A percentile compares a stretch with the other conserved stretches of the same genome.
phyloP scores from a whole-genome alignment of 768 basidiomycete genomes.

The Mrakia blollopis region DNA sequence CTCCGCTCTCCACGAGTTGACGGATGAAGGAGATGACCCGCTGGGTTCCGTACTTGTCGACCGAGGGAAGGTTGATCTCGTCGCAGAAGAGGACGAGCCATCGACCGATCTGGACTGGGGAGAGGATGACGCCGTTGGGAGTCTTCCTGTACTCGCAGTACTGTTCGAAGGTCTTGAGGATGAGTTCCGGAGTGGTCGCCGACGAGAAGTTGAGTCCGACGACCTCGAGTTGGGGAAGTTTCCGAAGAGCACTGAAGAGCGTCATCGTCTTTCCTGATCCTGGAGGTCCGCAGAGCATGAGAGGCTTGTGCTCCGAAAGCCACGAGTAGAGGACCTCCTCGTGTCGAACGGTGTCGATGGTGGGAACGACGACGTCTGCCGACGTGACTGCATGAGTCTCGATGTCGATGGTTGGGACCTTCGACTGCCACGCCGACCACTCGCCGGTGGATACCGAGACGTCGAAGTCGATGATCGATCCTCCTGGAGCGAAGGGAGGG shows the following conservation, averaged over 20 bases:
- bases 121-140: slow-evolving; percentile 91
- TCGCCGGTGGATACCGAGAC: slow-evolving; percentile 79
- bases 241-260: slow-evolving; percentile 91
- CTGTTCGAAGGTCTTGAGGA: slow-evolving; percentile 98
- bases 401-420: slow-evolving; percentile 91
- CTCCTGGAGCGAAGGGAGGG: slow-evolving; percentile 66
- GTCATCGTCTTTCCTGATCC: slow-evolving; percentile 99
- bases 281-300: slow-evolving; percentile 98
- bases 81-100: slow-evolving; percentile 99
- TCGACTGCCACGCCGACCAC: slow-evolving; percentile 86
- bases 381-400: slow-evolving; percentile 94
- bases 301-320: slow-evolving; percentile 96
- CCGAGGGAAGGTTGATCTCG: slow-evolving; percentile 95
- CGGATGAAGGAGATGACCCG: slow-evolving; percentile 97
- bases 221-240: slow-evolving; percentile 97
- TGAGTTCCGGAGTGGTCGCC: slow-evolving; percentile 94
- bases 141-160: slow-evolving; percentile 99
- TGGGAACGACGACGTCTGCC: slow-evolving; percentile 94
- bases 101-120: slow-evolving; percentile 88
- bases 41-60: slow-evolving; percentile 97
- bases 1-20: slow-evolving; percentile 88
- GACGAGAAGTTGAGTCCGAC: slow-evolving; percentile 99
- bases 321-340: slow-evolving; percentile 98
- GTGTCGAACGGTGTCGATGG: slow-evolving; percentile 95
- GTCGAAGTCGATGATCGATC: slow-evolving; percentile 89